These are phyloP conservation scores for Colletotrichum salicis DNA, from an alignment of 2,329 filamentous ascomycete genomes.

Conservation along the genomic window DNA sequence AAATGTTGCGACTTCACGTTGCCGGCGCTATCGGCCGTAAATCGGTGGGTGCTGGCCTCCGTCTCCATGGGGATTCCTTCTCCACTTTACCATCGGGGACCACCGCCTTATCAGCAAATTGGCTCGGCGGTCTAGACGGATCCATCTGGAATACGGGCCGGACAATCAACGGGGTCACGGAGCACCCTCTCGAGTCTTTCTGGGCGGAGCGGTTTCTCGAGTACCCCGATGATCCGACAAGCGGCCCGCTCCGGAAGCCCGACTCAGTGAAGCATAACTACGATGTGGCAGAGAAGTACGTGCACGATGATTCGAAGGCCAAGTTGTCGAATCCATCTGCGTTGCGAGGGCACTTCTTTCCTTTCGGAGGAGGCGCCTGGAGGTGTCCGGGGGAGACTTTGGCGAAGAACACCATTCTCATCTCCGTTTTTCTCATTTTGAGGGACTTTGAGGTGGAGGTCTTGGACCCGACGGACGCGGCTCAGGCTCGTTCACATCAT, in stretches of 20 bases:
- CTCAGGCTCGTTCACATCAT: background rate
- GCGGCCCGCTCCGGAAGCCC: constrained; percentile 26
- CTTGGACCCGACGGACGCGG: background rate
- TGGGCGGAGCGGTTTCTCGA: constrained; percentile 37
- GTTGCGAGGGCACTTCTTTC: constrained; percentile 23
- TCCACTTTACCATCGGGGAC: background rate
- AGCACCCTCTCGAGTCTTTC: constrained; percentile 26
- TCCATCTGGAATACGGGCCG: constrained; percentile 20
- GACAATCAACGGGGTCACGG: background rate
- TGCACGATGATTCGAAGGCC: constrained; percentile 4
- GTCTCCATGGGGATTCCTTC: background rate
- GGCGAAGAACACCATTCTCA: constrained; percentile 23
- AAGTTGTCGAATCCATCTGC: background rate
- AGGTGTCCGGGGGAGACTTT: constrained; percentile 28
- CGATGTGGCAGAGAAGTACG: background rate
- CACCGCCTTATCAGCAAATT: constrained; percentile 11
- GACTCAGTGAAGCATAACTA: too few relatives aligned
- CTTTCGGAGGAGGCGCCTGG: constrained; percentile 28
- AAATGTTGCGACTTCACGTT: constrained; percentile 20
- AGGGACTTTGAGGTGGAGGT: constrained; percentile 14
- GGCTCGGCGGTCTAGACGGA: constrained; percentile 22
- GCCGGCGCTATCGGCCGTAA: constrained; percentile 18
- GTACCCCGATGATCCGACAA: constrained; percentile 34
- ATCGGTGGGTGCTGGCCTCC: background rate
- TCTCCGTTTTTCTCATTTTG: background rate